phyloP scores from a whole-genome alignment of 441 rosid genomes.

The Euphorbia celastroides region DNA sequence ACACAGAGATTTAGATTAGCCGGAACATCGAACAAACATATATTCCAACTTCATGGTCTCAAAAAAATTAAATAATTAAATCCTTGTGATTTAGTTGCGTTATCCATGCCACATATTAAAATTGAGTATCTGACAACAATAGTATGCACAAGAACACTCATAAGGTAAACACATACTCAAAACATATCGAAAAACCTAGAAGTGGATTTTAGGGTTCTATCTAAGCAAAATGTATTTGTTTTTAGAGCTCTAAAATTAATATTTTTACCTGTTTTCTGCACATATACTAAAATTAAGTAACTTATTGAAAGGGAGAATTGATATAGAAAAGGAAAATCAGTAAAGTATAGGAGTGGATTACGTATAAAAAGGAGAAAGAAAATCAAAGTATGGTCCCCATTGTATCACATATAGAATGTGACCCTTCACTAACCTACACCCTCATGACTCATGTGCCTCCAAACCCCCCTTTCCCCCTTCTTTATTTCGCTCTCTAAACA shows the following conservation, averaged over 20 bases:
- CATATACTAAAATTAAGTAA: background rate
- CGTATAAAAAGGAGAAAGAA: background rate
- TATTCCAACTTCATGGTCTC: no score
- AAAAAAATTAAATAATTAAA: no score
- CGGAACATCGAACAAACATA: no score
- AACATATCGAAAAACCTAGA: no score
- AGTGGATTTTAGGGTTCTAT: no score
- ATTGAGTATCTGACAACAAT: no score
- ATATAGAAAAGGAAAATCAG: background rate
- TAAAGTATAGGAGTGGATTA: background rate
- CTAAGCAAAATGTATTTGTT: no score
- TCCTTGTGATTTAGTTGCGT: no score
- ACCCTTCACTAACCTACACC: slow-evolving; percentile 34
- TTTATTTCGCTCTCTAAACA: background rate
- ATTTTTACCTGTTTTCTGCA: background rate
- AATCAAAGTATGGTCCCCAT: slow-evolving; percentile 24
- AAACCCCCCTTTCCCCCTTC: background rate
- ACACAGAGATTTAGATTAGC: no score
- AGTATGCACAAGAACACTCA: no score
- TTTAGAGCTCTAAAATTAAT: background rate
- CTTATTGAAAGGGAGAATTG: background rate
- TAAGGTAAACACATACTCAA: no score
- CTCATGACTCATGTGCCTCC: slow-evolving; percentile 24
- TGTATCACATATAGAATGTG: slow-evolving; percentile 38
- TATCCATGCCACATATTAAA: no score